These are phyloP conservation scores for Neobulgaria alba DNA, from an alignment of 2,329 filamentous ascomycete species.

Conservation along the genomic window DNA sequence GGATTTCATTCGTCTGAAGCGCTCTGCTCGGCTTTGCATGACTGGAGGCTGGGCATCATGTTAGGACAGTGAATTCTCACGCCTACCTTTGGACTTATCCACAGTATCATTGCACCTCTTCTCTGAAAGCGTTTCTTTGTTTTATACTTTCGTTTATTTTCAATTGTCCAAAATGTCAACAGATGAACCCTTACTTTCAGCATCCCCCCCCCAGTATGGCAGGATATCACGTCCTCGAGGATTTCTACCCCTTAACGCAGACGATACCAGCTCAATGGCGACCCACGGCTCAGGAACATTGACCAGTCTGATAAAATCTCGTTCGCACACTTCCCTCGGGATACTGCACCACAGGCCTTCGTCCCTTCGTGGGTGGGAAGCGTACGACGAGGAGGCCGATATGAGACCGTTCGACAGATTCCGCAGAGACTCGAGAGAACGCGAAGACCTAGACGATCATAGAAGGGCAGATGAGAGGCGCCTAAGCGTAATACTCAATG, in stretches of 20 bases:
- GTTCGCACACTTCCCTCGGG: constrained; percentile 22
- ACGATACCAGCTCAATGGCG: constrained; percentile 24
- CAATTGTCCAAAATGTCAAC: too few relatives aligned
- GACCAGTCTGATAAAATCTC: constrained; percentile 23
- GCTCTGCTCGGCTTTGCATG: too few relatives aligned
- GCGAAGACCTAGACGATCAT: constrained; percentile 20
- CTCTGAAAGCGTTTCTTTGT: too few relatives aligned
- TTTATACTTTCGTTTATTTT: too few relatives aligned
- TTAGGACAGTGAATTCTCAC: too few relatives aligned
- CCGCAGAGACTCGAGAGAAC: constrained; percentile 12
- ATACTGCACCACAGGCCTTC: constrained; percentile 14
- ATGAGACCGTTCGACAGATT: constrained; percentile 3
- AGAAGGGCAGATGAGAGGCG: constrained; percentile 44
- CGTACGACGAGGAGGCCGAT: constrained; percentile 22
- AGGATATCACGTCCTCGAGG: constrained; percentile 19
- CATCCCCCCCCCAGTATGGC: constrained; percentile 17
- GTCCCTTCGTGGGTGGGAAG: constrained; percentile 13
- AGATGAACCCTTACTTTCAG: neutral
- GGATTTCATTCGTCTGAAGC: too few relatives aligned
- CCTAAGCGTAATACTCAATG: constrained; percentile 47
- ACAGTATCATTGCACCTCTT: too few relatives aligned
- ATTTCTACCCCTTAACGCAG: constrained; percentile 21
- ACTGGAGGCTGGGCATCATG: too few relatives aligned
- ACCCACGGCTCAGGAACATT: constrained; percentile 26
- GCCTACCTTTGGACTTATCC: too few relatives aligned